phyloP scores from a whole-genome alignment of 106 monocot genomes.

The Dendrobium officinale region DNA sequence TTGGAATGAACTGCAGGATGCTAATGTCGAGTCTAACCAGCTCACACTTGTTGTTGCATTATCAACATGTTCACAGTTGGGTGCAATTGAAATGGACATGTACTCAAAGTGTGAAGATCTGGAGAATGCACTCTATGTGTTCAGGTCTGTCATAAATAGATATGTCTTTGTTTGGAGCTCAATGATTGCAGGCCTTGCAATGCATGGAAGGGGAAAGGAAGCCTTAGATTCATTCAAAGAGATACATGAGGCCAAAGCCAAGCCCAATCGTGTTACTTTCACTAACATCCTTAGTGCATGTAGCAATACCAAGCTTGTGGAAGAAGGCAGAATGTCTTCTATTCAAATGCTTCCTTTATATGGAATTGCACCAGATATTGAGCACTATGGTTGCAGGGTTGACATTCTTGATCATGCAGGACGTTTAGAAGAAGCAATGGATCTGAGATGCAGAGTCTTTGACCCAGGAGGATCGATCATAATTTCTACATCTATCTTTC shows the following conservation, averaged over 20 bases:
- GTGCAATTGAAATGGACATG: conserved; percentile 43
- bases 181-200: conserved; percentile 42
- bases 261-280: conserved; percentile 40
- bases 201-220: conserved; percentile 33
- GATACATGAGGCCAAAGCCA: conserved; percentile 24
- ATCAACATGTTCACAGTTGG: conserved; percentile 37
- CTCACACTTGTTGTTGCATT: conserved; percentile 26
- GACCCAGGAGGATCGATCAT: too few relatives aligned
- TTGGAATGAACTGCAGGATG: conserved; percentile 35
- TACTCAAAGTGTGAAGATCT: conserved; percentile 57
- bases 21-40: conserved; percentile 18
- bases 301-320: conserved; percentile 38
- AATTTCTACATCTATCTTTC: too few relatives aligned
- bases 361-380: conserved; percentile 24
- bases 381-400: conserved; percentile 48
- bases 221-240: conserved; percentile 36
- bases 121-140: conserved; percentile 33
- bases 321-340: conserved; percentile 25
- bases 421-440: conserved; percentile 28
- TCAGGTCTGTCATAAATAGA: conserved; percentile 11
- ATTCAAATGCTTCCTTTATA: conserved; percentile 27
- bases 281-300: conserved; percentile 43
- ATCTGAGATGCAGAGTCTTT: not conserved
- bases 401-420: conserved; percentile 62
- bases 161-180: conserved; percentile 51